Evolutionary conservation across 148 eudicot genomes (phyloP).

Genomic region (Pharnaceum exiguum): DNA sequence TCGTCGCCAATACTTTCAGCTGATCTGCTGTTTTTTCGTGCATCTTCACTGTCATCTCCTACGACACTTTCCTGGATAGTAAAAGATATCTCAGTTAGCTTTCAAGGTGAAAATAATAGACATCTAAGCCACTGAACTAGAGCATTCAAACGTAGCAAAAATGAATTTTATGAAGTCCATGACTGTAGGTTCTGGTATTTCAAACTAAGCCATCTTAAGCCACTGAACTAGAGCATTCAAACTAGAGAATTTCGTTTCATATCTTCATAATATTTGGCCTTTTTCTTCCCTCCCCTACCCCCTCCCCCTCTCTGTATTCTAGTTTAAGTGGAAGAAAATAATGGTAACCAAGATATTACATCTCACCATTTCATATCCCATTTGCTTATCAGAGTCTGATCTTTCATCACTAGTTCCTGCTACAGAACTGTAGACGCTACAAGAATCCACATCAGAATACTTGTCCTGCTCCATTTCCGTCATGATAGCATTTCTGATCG

Average conservation of each 20-base stretch:
- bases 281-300: not conserved
- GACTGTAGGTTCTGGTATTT: too few relatives aligned
- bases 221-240: too few relatives aligned
- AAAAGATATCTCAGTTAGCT: conserved; percentile 1
- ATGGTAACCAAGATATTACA: conserved; percentile 1
- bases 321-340: not conserved
- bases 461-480: conserved; percentile 35
- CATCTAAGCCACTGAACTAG: too few relatives aligned
- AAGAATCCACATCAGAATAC: conserved; percentile 20
- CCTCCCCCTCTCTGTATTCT: too few relatives aligned
- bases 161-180: too few relatives aligned
- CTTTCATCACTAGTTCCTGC: conserved; percentile 15
- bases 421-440: conserved; percentile 16
- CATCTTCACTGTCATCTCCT: conserved; percentile 25
- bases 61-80: conserved; percentile 23
- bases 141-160: too few relatives aligned
- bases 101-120: too few relatives aligned
- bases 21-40: conserved; percentile 23
- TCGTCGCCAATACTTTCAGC: conserved; percentile 12
- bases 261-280: not conserved
- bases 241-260: too few relatives aligned
- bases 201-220: too few relatives aligned
- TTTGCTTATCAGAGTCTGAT: conserved; percentile 21
- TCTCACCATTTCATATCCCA: conserved; percentile 41
- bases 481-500: conserved; percentile 26